These are phyloP conservation scores for Stephanodiscus minutulus DNA, from an alignment of 108 stramenopile genomes.

Conservation along the genomic window DNA sequence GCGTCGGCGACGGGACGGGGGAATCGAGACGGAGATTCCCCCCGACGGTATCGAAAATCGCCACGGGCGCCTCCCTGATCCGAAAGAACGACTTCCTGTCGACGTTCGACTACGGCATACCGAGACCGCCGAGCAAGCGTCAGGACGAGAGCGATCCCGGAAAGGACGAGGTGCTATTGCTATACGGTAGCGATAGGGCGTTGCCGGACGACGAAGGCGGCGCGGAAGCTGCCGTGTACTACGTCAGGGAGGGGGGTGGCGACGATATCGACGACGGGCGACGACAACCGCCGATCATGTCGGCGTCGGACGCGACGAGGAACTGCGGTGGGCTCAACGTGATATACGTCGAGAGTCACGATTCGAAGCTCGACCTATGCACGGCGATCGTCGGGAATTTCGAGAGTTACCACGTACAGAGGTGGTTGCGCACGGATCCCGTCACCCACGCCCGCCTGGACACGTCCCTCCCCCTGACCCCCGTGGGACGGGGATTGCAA, in stretches of 20 bases:
- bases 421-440: constrained; percentile 56
- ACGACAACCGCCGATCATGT: constrained; percentile 8
- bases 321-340: constrained; percentile 76
- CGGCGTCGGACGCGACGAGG: constrained; percentile 59
- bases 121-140: constrained; percentile 49
- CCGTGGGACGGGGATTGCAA: constrained; percentile 59
- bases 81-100: constrained; percentile 56
- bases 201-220: constrained; percentile 47
- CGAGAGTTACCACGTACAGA: constrained; percentile 77
- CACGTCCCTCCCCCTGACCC: constrained; percentile 34
- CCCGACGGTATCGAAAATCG: constrained; percentile 39
- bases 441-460: constrained; percentile 19
- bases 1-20: background rate
- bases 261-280: too few relatives aligned
- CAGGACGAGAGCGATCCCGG: constrained; percentile 42
- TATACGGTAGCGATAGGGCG: constrained; percentile 52
- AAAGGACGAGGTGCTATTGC: constrained; percentile 66
- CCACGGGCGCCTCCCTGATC: constrained; percentile 46
- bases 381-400: constrained; percentile 74
- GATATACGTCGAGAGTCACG: constrained; percentile 52
- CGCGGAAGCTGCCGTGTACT: constrained; percentile 10
- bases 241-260: background rate
- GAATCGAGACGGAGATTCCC: constrained; percentile 42
- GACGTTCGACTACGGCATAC: constrained; percentile 65
- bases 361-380: constrained; percentile 47